Percentiles rank a stretch among this genome's conserved stretches.
phyloP scores from a whole-genome alignment of 2,329 filamentous ascomycete genomes.

The Setomelanomma holmii region DNA sequence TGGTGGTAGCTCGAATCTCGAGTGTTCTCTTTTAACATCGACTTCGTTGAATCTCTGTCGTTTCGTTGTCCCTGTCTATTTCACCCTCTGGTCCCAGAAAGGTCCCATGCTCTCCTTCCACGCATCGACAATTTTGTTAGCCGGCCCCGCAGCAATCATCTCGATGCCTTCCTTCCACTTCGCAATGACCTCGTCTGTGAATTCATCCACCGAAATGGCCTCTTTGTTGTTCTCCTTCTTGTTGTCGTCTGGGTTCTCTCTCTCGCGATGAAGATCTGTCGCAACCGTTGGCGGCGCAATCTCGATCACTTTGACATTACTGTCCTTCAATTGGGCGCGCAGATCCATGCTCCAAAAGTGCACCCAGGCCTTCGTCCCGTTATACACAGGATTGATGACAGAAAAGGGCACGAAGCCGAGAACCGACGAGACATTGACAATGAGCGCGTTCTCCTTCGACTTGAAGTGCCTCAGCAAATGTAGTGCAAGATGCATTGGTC shows the following conservation, averaged over 20 bases:
- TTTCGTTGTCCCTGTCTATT: background rate
- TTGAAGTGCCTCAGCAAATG: constrained; percentile 60
- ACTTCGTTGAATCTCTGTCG: no score
- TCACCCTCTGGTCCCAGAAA: constrained; percentile 34
- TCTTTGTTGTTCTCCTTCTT: constrained; percentile 65
- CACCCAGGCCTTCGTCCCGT: constrained; percentile 65
- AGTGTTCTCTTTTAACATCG: no score
- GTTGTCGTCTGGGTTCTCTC: constrained; percentile 64
- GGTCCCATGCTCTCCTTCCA: constrained; percentile 54
- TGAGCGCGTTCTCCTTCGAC: constrained; percentile 48
- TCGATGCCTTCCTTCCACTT: constrained; percentile 58
- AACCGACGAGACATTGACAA: constrained; percentile 64
- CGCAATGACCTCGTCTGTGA: constrained; percentile 57
- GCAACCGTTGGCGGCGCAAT: constrained; percentile 63
- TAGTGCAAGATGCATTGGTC: constrained; percentile 64
- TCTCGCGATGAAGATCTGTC: constrained; percentile 64
- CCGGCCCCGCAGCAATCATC: constrained; percentile 58
- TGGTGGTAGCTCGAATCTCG: no score
- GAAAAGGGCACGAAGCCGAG: constrained; percentile 62
- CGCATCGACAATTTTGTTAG: constrained; percentile 49
- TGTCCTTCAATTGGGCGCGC: constrained; percentile 57
- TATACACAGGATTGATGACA: constrained; percentile 65
- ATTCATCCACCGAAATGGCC: constrained; percentile 60
- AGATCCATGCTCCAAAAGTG: constrained; percentile 66
- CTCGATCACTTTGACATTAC: constrained; percentile 60